Conservation (phyloP, 768 basidiomycete species). For the Lyophyllum atratum region DNA sequence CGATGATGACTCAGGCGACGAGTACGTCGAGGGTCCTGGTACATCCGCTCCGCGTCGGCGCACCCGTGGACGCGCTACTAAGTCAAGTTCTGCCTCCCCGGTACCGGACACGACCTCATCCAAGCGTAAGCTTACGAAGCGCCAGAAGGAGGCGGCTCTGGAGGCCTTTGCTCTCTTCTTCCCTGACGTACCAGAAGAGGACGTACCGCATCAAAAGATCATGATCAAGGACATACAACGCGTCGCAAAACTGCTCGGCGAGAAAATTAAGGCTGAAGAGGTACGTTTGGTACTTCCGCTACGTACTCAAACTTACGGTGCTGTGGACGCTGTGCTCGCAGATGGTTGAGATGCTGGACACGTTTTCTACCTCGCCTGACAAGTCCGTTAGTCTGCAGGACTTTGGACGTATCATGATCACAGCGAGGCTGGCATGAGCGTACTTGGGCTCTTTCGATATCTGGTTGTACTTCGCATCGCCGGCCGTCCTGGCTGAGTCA, state of each 20-base stretch:
- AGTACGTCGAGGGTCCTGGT: conserved; percentile 30
- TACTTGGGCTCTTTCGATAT: neutral
- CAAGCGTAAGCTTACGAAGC: conserved; percentile 39
- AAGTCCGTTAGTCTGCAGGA: conserved; percentile 67
- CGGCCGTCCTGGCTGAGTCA: too few relatives aligned
- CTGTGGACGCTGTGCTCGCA: conserved; percentile 24
- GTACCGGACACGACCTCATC: conserved; percentile 6
- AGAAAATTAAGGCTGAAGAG: conserved; percentile 75
- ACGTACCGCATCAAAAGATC: conserved; percentile 54
- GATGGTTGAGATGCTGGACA: conserved; percentile 81
- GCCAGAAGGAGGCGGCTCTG: conserved; percentile 56
- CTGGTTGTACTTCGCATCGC: too few relatives aligned
- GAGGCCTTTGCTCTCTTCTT: conserved; percentile 77
- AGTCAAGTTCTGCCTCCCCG: conserved; percentile 8
- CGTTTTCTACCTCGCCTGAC: conserved; percentile 71
- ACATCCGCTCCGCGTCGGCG: conserved; percentile 22
- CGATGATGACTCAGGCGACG: conserved; percentile 29
- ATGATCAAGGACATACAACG: conserved; percentile 67
- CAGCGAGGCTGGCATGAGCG: conserved; percentile 46
- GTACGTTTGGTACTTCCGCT: conserved; percentile 35
- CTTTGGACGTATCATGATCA: conserved; percentile 76
- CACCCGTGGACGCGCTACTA: conserved; percentile 6
- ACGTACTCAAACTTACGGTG: neutral
- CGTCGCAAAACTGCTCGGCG: conserved; percentile 63
- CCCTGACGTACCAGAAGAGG: conserved; percentile 47